Conservation (phyloP, 2,329 filamentous ascomycete species). For the Dothistroma pini region DNA sequence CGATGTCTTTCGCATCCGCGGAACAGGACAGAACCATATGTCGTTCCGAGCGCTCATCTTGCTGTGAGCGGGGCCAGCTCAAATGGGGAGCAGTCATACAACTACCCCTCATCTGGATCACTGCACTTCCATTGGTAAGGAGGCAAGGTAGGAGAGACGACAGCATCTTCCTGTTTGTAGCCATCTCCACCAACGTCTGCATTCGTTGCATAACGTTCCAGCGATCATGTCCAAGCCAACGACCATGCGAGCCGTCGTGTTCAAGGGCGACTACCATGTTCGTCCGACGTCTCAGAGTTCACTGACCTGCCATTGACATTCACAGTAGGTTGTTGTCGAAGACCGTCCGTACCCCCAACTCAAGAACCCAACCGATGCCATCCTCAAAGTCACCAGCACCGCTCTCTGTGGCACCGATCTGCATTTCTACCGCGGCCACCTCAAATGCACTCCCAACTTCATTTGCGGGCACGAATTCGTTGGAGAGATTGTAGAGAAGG, state of each 20-base stretch:
- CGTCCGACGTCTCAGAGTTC: slow-evolving; percentile 20
- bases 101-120: neutral
- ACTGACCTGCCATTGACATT: neutral
- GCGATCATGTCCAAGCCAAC: slow-evolving; percentile 23
- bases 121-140: too few species aligned
- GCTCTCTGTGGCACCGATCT: slow-evolving; percentile 87
- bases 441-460: slow-evolving; percentile 62
- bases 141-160: neutral
- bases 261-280: slow-evolving; percentile 68
- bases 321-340: slow-evolving; percentile 60
- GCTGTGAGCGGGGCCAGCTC: slow-evolving; percentile 2
- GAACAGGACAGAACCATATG: neutral
- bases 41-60: neutral
- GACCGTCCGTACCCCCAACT: slow-evolving; percentile 75
- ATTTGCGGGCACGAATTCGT: slow-evolving; percentile 80
- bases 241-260: slow-evolving; percentile 86
- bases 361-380: slow-evolving; percentile 66
- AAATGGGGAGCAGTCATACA: neutral
- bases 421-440: slow-evolving; percentile 79
- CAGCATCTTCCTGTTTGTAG: neutral
- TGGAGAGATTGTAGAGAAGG: slow-evolving; percentile 66
- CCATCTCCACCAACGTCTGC: slow-evolving; percentile 8
- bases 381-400: slow-evolving; percentile 78
- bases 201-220: slow-evolving; percentile 7
- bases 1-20: neutral